Base-by-base conservation (phyloP, 805 yeast genomes). In the Candida maesae region DNA sequence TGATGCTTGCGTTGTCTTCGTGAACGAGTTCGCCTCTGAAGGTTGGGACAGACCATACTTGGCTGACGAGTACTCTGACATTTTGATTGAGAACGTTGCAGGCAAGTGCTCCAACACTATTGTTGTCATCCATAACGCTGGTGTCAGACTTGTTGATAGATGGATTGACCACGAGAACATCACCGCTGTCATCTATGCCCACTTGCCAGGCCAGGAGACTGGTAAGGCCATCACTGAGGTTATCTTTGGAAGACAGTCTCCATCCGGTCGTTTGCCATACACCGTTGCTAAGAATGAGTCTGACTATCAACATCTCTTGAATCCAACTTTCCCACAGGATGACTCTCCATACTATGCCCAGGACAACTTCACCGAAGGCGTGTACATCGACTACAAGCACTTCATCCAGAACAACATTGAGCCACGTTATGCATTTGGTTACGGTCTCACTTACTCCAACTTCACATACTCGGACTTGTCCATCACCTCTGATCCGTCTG, bases 391-490 rank as follows among this genome's bases (percentile, higher is more conserved):
- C 56, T 79, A 79, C 64, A 61, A 74, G 42, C 71, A 71, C 51
- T 78, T 76, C 58, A 79, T 75, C 50, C 67, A 71, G 55, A 63
- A 72, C 44, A 64, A 70, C 44, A 69, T 74, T 31, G 64, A 61
- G 41, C 81, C 81, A 14, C 55, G 81, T 39, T 79, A 58, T 51
- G 81, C 75, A 44, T 79, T 79, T 53, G 84, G 83, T 11, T 76
- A 54, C 58, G 84, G 84, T 8, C 58, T 78, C 38, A 71, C 81
- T 2, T 78, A 76, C 56, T 67, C 82, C 5, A 61, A 61, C 26
- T 65, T 60, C 46, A 41, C 52, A 6, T 41, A 65, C 27, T 45
- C 54, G 8, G 28, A 25, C 28, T 12, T 25, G n/a, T 6, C 8
- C n/a, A 12, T n/a, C n/a, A 23, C 54, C 53, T 24, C 51, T 74